A percentile compares a stretch with the other conserved stretches of the same genome.
phyloP scores from a whole-genome alignment of 2,329 filamentous ascomycete genomes.

The Colletotrichum caudatum region DNA sequence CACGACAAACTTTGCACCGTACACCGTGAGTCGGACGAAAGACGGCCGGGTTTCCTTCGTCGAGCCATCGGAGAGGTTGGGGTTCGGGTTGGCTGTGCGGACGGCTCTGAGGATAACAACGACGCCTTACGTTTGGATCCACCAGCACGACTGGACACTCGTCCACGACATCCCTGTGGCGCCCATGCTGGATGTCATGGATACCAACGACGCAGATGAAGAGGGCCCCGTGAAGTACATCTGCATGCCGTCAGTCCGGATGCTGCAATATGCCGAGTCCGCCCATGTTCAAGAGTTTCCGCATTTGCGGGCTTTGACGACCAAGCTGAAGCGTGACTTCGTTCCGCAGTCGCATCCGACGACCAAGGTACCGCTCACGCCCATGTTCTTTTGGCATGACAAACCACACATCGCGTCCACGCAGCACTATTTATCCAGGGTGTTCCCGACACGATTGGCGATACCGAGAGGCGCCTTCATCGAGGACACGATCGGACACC shows the following conservation, averaged over 20 bases:
- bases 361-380: conserved; percentile 59
- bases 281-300: conserved; percentile 59
- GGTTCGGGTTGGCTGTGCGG: conserved; percentile 66
- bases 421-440: conserved; percentile 61
- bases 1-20: conserved; percentile 30
- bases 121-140: conserved; percentile 68
- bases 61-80: conserved; percentile 60
- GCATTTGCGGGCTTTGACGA: conserved; percentile 56
- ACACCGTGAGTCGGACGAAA: conserved; percentile 51
- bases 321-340: conserved; percentile 57
- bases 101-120: conserved; percentile 59
- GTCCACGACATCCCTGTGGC: conserved; percentile 58
- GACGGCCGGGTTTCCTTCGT: conserved; percentile 60
- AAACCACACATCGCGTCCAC: conserved; percentile 66
- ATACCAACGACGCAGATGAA: conserved; percentile 48
- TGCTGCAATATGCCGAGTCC: conserved; percentile 63
- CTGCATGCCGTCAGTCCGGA: conserved; percentile 64
- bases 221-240: conserved; percentile 62
- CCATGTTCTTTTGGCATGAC: conserved; percentile 70
- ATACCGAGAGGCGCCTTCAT: conserved; percentile 67
- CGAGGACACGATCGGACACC: conserved; percentile 67
- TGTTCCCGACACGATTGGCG: conserved; percentile 63
- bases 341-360: conserved; percentile 6
- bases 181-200: conserved; percentile 61
- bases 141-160: conserved; percentile 69